Conservation (phyloP, 495 filamentous ascomycete genomes). For the Aspergillus asperescens region DNA sequence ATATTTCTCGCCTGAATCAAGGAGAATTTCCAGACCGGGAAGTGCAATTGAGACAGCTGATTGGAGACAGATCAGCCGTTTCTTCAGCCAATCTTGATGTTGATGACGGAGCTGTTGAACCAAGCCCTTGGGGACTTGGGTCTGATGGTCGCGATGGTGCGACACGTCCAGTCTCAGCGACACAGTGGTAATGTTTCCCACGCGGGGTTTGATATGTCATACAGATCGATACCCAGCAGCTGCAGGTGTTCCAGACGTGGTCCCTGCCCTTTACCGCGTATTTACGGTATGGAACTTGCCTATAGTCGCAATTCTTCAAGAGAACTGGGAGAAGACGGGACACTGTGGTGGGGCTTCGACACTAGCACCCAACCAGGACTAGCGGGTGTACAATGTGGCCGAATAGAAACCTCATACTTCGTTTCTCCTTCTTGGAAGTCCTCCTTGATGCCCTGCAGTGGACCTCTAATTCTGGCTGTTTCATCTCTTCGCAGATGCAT, state of each 20-base stretch:
- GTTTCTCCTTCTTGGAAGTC: neutral
- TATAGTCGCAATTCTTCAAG: conserved; percentile 5
- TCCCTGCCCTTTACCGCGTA: neutral
- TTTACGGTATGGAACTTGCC: neutral
- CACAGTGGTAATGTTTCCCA: neutral
- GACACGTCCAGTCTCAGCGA: conserved; percentile 10
- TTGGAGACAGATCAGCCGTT: conserved; percentile 16
- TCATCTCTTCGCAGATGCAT: conserved; percentile 7
- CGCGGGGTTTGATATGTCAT: conserved; percentile 1
- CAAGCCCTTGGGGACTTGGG: conserved; percentile 4
- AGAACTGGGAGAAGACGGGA: no score
- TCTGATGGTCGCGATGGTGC: conserved; percentile 17
- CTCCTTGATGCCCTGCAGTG: neutral
- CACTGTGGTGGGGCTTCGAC: no score
- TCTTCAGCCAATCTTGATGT: conserved; percentile 9
- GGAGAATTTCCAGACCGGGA: conserved; percentile 2
- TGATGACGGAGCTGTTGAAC: conserved; percentile 7
- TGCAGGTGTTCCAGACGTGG: neutral
- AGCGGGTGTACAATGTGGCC: conserved; percentile 1
- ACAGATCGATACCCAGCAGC: neutral
- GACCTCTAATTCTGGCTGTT: conserved; percentile 5
- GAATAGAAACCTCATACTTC: conserved; percentile 4
- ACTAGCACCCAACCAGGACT: neutral
- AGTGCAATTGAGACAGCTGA: neutral
- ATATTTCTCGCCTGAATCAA: conserved; percentile 6